A percentile compares a stretch with the other conserved stretches of the same genome.
Evolutionary conservation across 2,329 filamentous ascomycete species (phyloP).

Genomic region (Fusarium devonianum): DNA sequence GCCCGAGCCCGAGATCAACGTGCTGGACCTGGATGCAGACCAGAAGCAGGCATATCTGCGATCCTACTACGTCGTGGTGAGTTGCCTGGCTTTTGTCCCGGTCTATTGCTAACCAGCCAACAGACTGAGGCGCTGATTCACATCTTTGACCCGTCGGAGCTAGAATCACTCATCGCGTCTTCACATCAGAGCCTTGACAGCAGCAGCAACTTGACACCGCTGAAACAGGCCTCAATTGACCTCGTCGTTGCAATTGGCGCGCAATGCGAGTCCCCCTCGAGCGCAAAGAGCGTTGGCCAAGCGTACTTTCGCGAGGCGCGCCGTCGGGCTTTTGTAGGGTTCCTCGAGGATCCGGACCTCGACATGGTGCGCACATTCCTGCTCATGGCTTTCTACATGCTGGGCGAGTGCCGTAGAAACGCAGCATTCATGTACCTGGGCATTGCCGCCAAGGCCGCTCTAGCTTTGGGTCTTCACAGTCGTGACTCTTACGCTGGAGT

Average conservation of each 20-base stretch:
- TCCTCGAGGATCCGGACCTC: constrained; percentile 39
- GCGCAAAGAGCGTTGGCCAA: constrained; percentile 37
- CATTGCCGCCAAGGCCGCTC: constrained; percentile 63
- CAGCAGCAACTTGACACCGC: neutral
- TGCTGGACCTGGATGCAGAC: neutral
- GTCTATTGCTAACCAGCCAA: neutral
- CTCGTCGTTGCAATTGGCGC: constrained; percentile 39
- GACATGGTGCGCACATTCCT: constrained; percentile 39
- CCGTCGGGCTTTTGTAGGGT: constrained; percentile 28
- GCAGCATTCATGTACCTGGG: constrained; percentile 70
- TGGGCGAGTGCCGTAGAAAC: constrained; percentile 67
- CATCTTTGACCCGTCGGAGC: constrained; percentile 42
- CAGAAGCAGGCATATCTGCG: constrained; percentile 20
- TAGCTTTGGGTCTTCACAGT: constrained; percentile 62
- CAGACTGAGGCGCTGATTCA: constrained; percentile 48
- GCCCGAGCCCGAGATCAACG: neutral
- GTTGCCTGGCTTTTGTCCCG: accelerated
- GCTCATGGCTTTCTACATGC: constrained; percentile 77
- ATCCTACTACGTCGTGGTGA: constrained; percentile 32
- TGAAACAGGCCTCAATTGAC: constrained; percentile 23
- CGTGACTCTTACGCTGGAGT: constrained; percentile 33
- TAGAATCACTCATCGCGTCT: constrained; percentile 36
- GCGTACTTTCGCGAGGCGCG: constrained; percentile 55
- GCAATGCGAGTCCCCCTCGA: constrained; percentile 32
- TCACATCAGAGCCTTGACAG: neutral